Evolutionary conservation across 2,329 filamentous ascomycete species (phyloP), one percentile per base, ranked within the genome.

Genomic region (Elsinoe ampelina): DNA sequence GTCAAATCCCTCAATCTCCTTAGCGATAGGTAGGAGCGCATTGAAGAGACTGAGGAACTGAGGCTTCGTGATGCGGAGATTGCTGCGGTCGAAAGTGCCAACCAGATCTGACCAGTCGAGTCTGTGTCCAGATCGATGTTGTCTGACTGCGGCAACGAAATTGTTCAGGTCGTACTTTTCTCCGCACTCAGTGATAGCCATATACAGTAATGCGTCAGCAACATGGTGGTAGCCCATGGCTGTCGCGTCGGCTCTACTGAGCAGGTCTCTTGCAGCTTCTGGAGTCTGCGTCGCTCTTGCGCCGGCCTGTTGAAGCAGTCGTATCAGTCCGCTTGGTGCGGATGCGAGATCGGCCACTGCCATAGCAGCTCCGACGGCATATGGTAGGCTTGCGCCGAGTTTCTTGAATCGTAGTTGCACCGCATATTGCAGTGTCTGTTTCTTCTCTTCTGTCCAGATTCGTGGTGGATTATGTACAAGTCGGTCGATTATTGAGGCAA

Each of bases 381-480:
- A 79, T 1, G 88, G 86, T n/a, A 84, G 75, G n/a, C 80, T 75
- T 56, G 81, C 74, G 60, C 86, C 83, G 54, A 79, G 72, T 58
- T 77, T 78, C 42, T 82, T 77, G 69, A 88, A 95, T 63, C 89
- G 81, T 57, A 85, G 77, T 64, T 79, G 79, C 58, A 85, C 78
- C 61, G 84, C 86, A 66, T 81, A 80, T 45, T 76, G 74, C 39
- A 85, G 78, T 66, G 90, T 86, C 61, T 84, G 77, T 66, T 87
- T 83, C 58, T 82, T 84, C 55, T 84, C 79, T 56, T 89, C 83
- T 65, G 87, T 88, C 75, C 95, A 95, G 69, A 86, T 89, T 22
- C 87, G 87, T 30, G 90, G 89, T 54, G 91, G 89, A 64, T 91
- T 85, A 70, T 93, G 85, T 56, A 95, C 84, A 64, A 95, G 87